Base-by-base conservation (phyloP, 2,329 filamentous ascomycete species). In the Pochonia chlamydosporia region DNA sequence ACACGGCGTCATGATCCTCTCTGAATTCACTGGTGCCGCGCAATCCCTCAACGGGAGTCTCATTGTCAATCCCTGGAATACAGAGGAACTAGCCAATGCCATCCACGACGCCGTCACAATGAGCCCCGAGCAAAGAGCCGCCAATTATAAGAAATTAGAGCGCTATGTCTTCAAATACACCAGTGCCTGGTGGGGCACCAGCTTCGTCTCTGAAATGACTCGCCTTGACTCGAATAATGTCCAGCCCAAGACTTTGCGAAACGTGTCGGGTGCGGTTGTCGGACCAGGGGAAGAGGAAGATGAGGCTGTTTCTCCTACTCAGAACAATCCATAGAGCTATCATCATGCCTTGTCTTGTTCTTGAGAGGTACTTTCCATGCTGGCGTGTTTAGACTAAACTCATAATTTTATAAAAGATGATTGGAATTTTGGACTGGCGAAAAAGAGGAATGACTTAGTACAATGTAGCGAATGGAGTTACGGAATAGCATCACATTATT, bases 51-150 rank as follows among this genome's bases (percentile, higher is more conserved):
- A 95, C 56, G 92, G 92, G 51, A 90, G 88, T 57, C 76, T 97
- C 44, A 91, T 97, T 46, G 89, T 97, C 61, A 99, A 99, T 68
- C 93, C 93, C 1, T 99, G 93, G 93, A 97, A 97, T 65, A 96
- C 91, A 0, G 91, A 96, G 63, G 92, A 97, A 66, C 75, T 97
- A 31, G 91, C 92, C 35, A 88, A 90, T 59, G 89, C 91, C 5
- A 91, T 97, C 56, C 87, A 96, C 66, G 90, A 96, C 55, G 89
- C 92, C n/a, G 90, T 97, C 37, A 96, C 91, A 46, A 96, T 97
- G 89, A 85, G 85, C 45, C 82, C 90, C 16, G 91, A 96, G 67
- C 87, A 93, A 70, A 83, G 90, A 45, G 82, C 85, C 50, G 74
- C 84, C 48, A 96, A 96, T 68, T 96, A 89, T 71, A 82, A 85